Base-by-base conservation (phyloP, 306 rosid species). In the Cucurbita moschata region DNA sequence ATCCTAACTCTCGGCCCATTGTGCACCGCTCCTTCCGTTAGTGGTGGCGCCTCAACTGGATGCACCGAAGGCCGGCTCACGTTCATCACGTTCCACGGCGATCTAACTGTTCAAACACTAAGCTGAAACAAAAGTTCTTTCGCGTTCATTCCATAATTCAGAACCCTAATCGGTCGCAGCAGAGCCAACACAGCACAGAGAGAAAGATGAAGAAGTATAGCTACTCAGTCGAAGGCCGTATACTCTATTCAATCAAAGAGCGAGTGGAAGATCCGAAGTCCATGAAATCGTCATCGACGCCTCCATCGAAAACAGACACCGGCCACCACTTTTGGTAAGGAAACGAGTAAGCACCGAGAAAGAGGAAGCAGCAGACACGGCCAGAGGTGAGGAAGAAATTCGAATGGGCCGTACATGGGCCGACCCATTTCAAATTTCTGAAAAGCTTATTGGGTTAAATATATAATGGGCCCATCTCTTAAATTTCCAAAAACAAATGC, bases 51-150 rank as follows among this genome's bases (percentile, higher is more conserved):
- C 78, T 77, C 86, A 75, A 80, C 82, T 15, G 83, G 84, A 73
- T 83, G 86, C 53, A 83, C 86, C 50, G 77, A 70, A 6, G 86
- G 84, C 19, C 86, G 83, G 82, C 86, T 83, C 14, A 76, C 63
- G 74, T 77, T 73, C 86, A 82, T 79, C 21, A 11, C 62, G 6
- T 10, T 55, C 44, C 12, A 9, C 44, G 10, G 42, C 39, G 7
- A 18, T 38, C 23, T 26, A 58, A 13, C 44, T 44, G 35, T 42
- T 3, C 23, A 66, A 68, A 11, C 76, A 55, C 55, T n/a, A 8
- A 6, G 38, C 12, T 68, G 18, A 46, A 67, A 67, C 16, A 23
- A 10, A 70, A 50, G 26, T 40, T 10, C 15, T 7, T 35, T 12
- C 14, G 7, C 42, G 49, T 7, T 23, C 42, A 68, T 9, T 47